Base-by-base conservation (phyloP, 2,329 filamentous ascomycete genomes). In the Aspergillus jensenii region DNA sequence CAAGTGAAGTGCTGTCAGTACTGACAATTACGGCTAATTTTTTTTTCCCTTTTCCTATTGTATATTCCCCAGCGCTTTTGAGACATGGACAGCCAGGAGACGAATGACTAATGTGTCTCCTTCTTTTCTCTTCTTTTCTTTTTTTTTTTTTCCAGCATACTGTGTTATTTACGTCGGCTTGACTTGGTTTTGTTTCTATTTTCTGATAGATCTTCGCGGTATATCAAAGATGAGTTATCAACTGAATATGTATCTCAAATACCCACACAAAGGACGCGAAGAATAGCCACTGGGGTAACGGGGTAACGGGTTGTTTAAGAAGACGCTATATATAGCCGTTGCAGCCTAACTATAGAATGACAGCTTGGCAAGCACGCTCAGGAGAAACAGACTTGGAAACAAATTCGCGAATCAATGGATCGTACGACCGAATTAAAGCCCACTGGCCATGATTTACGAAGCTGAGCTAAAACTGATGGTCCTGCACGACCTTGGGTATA, bases 31-130 rank as follows among this genome's bases (percentile, higher is more conserved):
- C n/a, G 6, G 27, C 47, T 21, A 8, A 31, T 27, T 46, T 52
- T 6, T 14, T n/a, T 40, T 47, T 49, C 40, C 39, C n/a, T n/a
- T 44, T 47, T 45, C 40, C 39, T 47, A 44, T 41, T 61, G 64
- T 67, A 65, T 67, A 67, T 67, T 64, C 65, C 65, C 65, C 59
- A 66, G 62, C 63, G 63, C 35, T 52, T 49, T 50, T 31, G 19
- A 40, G 35, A 23, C 33, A 31, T 46, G 43, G 55, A 46, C 46
- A 21, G 35, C 19, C 9, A 52, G 14, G 35, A 48, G 49, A 56
- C 50, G 55, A 52, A 27, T 55, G 45, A 46, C 15, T 46, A 54
- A 51, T 51, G 5, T 11, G 15, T 37, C 45, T 27, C 47, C 14
- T 52, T 23, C 25, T 54, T 37, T 40, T 9, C 3, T 11, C 11